Evolutionary conservation across 768 basidiomycete genomes (phyloP).

Genomic region (Macrolepiota dolichaula): DNA sequence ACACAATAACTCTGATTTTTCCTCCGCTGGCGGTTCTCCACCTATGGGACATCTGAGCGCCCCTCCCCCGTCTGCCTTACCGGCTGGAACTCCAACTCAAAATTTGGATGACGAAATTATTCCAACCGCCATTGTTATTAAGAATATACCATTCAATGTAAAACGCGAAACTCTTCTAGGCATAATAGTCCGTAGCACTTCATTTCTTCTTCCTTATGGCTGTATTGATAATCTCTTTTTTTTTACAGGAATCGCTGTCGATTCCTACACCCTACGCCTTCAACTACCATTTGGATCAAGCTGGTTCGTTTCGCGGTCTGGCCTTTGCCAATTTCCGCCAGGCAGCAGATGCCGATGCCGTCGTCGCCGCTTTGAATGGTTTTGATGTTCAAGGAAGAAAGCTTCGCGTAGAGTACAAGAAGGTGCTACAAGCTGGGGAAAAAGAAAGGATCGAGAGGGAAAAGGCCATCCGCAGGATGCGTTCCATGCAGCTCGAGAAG

Average conservation of each 20-base stretch:
- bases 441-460: constrained; percentile 98
- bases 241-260: constrained; percentile 72
- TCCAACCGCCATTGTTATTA: constrained; percentile 99
- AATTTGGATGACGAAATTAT: constrained; percentile 85
- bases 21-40: constrained; percentile 82
- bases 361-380: constrained; percentile 93
- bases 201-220: constrained; percentile 7
- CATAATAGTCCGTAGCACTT: constrained; percentile 84
- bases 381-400: constrained; percentile 97
- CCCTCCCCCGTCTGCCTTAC: constrained; percentile 42
- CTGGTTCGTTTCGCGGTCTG: constrained; percentile 93
- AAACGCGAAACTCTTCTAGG: constrained; percentile 94
- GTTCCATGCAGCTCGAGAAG: constrained; percentile 93
- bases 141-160: constrained; percentile 99
- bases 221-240: constrained; percentile 2
- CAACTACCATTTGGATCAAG: constrained; percentile 98
- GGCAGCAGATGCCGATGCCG: constrained; percentile 87
- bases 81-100: constrained; percentile 47
- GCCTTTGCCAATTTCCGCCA: constrained; percentile 99
- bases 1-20: constrained; percentile 85
- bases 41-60: constrained; percentile 49
- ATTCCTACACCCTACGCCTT: constrained; percentile 99
- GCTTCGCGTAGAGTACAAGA: constrained; percentile 98
- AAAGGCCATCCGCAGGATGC: constrained; percentile 97
- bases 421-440: constrained; percentile 97